Conservation (phyloP, 371 early-diverging fungal genomes). For the Pancytospora epiphaga region DNA sequence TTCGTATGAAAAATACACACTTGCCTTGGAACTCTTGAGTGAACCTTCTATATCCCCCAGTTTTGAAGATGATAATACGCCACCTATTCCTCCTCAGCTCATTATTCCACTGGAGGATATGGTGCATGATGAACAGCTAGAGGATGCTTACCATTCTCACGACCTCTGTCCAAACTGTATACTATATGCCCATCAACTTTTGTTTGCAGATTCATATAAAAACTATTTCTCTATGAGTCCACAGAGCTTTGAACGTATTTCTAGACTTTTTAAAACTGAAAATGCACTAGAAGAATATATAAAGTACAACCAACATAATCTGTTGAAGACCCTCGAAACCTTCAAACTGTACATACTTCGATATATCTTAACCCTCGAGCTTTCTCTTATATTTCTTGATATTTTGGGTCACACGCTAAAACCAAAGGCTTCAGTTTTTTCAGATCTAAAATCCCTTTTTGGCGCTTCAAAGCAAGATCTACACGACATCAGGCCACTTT, state of each 20-base stretch:
- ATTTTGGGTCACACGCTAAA: conserved; percentile 15
- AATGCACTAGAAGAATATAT: conserved; percentile 20
- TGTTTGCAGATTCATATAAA: conserved; percentile 7
- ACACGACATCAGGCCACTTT: neutral
- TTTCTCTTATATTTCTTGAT: conserved; percentile 2
- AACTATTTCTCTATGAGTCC: conserved; percentile 19
- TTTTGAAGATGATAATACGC: too few relatives aligned
- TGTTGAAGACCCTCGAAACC: neutral
- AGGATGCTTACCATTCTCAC: too few relatives aligned
- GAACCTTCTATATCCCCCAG: too few relatives aligned
- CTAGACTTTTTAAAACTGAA: neutral
- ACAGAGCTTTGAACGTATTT: conserved; percentile 7
- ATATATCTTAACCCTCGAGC: neutral
- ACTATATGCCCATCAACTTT: neutral
- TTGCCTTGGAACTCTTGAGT: too few relatives aligned
- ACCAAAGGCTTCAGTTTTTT: conserved; percentile 16
- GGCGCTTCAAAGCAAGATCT: neutral
- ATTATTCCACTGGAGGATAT: too few relatives aligned
- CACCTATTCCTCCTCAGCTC: too few relatives aligned
- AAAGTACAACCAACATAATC: neutral
- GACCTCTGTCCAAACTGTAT: neutral
- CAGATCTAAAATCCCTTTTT: conserved; percentile 1
- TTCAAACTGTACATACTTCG: conserved; percentile 4
- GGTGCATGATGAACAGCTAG: too few relatives aligned
- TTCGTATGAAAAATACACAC: conserved; percentile 15